Evolutionary conservation across 2,329 filamentous ascomycete species (phyloP), one percentile per base, ranked within the genome.

Genomic region (Aspergillus fumigatiaffinis): DNA sequence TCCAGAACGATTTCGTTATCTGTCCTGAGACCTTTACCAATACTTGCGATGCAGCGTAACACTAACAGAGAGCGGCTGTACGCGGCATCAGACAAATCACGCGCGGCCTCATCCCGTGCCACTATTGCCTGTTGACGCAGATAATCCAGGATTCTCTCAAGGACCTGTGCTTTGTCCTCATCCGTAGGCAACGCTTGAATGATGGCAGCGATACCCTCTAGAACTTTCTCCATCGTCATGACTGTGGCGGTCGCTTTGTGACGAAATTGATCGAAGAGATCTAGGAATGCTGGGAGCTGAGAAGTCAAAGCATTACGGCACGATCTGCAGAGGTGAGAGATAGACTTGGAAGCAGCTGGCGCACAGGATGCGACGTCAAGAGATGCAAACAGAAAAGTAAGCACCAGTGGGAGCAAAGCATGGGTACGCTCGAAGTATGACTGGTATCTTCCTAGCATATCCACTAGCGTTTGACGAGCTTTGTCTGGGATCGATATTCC

Each of bases 351-450:
- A 38, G 77, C 76, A 20, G 72, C 66, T 53, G 73, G 68, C 7
- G 76, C 75, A 57, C 75, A 77, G 4, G 69, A 63, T n/a, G 70
- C 68, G 51, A 75, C 68, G 35, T 75, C 73, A 49, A 79, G 64
- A 3, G 77, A 79, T 4, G 72, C 71, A 58, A 79, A 79, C 5
- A 79, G 63, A 52, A 79, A 76, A 44, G 75, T 78, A 21, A 79
- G 61, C 9, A 76, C 72, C 26, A 70, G 65, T 1, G 76, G 70
- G 35, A 79, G 68, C 29, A 77, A 61, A 26, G 68, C 67, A 44
- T 72, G 71, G 48, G 76, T 76, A 25, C 76, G 73, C 63, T 78
- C 73, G 56, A 79, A 76, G 59, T 77, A 79, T 17, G 69, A 71
- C 49, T 76, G 72, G 55, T 77, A 79, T 58, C 73, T 73, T 25